phyloP scores from a whole-genome alignment of 306 rosid genomes.

The Boehmeria nivea region DNA sequence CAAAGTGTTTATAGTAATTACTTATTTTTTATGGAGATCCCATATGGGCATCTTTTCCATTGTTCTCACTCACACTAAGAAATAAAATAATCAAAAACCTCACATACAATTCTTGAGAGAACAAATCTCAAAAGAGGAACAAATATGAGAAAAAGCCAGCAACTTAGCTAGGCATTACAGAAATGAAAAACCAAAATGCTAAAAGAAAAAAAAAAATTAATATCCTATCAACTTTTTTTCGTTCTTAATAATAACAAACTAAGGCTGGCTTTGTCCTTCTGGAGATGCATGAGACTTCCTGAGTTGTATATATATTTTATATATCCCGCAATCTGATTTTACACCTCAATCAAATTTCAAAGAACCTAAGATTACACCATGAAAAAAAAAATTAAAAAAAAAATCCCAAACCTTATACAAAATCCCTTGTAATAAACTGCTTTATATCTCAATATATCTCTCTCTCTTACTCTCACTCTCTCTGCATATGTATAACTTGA shows the following conservation, averaged over 20 bases:
- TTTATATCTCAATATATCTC: conserved; percentile 37
- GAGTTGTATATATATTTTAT: conserved; percentile 7
- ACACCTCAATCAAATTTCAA: conserved; percentile 75
- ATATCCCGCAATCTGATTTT: conserved; percentile 30
- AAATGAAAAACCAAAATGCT: conserved; percentile 18
- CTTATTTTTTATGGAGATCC: conserved; percentile 58
- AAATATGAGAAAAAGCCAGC: conserved; percentile 41
- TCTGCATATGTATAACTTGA: conserved; percentile 53
- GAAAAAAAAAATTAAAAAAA: conserved; percentile 17
- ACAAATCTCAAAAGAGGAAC: conserved; percentile 38
- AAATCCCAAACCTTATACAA: conserved; percentile 64
- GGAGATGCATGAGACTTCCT: conserved; percentile 50
- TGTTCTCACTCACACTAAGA: conserved; percentile 38
- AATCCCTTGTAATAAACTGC: conserved; percentile 52
- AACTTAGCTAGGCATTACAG: conserved; percentile 53
- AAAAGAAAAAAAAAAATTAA: conserved; percentile 33
- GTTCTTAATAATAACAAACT: conserved; percentile 24
- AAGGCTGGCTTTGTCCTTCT: conserved; percentile 35
- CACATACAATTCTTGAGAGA: conserved; percentile 47
- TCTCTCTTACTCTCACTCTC: conserved; percentile 6
- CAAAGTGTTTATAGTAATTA: conserved; percentile 26
- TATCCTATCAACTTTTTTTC: conserved; percentile 34
- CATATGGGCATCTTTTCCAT: conserved; percentile 33
- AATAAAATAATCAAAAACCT: conserved; percentile 47
- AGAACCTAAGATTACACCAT: conserved; percentile 39